Percentiles rank a stretch among this genome's conserved stretches.
phyloP scores from a whole-genome alignment of 768 basidiomycete genomes.

The Hericium erinaceus region DNA sequence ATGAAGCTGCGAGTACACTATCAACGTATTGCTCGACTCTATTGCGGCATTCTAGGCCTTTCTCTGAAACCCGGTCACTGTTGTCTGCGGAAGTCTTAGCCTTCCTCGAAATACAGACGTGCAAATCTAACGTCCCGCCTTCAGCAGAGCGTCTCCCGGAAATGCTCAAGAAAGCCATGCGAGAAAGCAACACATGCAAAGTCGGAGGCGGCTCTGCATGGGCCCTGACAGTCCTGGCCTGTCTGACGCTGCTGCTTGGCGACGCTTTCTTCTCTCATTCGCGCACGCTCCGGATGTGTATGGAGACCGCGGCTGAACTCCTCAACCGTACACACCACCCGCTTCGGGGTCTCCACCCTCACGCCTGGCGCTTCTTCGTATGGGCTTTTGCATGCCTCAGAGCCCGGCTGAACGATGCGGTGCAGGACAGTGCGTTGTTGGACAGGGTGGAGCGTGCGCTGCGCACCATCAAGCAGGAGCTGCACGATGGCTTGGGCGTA shows the following conservation, averaged over 20 bases:
- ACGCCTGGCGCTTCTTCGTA: background rate
- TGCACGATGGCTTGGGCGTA: background rate
- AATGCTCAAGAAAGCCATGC: background rate
- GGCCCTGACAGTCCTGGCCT: background rate
- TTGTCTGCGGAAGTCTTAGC: background rate
- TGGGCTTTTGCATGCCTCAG: background rate
- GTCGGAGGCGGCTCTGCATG: background rate
- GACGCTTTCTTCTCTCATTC: background rate
- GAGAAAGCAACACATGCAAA: background rate
- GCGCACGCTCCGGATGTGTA: background rate
- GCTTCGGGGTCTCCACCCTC: background rate
- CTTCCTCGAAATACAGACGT: background rate
- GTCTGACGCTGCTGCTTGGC: background rate
- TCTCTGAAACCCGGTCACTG: background rate
- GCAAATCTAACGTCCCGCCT: background rate
- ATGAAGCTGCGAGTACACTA: background rate
- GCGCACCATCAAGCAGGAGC: background rate
- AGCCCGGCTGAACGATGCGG: background rate
- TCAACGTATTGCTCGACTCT: background rate
- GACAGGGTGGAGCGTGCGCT: background rate
- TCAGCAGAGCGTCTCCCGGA: background rate
- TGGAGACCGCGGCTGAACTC: background rate
- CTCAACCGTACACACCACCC: background rate
- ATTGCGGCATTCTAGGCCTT: background rate
- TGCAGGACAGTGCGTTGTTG: background rate